These are phyloP conservation scores for Phytophthora nicotianae DNA, from an alignment of 352 stramenopile genomes.

Conservation along the genomic window DNA sequence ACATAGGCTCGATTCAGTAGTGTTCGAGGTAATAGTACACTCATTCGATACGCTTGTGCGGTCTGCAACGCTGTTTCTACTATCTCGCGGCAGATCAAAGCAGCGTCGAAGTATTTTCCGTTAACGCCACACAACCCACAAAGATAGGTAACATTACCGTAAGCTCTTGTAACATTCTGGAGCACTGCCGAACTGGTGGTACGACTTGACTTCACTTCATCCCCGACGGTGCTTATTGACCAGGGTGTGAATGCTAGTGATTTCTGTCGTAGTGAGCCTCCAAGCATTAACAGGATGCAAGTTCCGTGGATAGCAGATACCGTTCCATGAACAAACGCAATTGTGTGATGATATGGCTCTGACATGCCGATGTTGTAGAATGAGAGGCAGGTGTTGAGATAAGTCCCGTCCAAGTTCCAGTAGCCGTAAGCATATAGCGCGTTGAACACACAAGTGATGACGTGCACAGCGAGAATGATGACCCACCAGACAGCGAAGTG, in stretches of 20 bases:
- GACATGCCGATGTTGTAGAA: conserved; percentile 18
- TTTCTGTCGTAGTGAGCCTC: background rate
- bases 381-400: conserved; percentile 13
- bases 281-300: background rate
- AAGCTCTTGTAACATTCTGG: background rate
- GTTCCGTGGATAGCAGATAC: background rate
- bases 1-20: conserved; percentile 8
- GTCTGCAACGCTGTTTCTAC: conserved; percentile 1
- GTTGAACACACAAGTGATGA: background rate
- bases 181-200: background rate
- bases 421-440: background rate
- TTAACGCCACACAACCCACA: conserved; percentile 5
- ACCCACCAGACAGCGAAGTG: background rate
- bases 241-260: conserved; percentile 1
- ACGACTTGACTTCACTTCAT: background rate
- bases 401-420: background rate
- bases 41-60: conserved; percentile 9
- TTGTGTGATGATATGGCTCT: conserved; percentile 9
- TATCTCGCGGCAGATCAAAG: background rate
- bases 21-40: background rate
- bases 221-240: background rate
- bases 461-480: background rate
- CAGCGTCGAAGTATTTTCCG: conserved; percentile 1
- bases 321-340: background rate
- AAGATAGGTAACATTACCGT: background rate